Percentiles rank a stretch among this genome's conserved stretches.
phyloP scores from a whole-genome alignment of 2,329 filamentous ascomycete species.

The Orbilia quercus region DNA sequence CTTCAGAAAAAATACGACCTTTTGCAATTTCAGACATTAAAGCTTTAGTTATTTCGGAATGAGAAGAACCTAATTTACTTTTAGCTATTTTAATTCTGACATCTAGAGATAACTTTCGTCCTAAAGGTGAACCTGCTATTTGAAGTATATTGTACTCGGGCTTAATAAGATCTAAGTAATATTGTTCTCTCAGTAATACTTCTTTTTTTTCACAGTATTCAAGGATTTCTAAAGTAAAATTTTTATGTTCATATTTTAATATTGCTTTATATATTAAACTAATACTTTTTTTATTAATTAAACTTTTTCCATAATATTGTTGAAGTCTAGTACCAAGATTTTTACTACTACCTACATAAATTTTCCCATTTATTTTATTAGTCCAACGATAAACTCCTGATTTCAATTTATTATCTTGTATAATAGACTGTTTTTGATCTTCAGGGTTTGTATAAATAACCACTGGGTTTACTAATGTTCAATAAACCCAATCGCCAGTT shows the following conservation, averaged over 20 bases:
- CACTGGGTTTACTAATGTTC: no score
- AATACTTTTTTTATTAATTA: conserved; percentile 12
- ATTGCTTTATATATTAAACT: conserved; percentile 22
- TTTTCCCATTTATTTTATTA: conserved; percentile 22
- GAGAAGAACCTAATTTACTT: no score
- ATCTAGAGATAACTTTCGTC: no score
- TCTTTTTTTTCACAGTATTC: conserved; percentile 12
- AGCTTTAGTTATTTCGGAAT: no score
- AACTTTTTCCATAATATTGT: conserved; percentile 27
- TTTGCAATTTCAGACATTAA: no score
- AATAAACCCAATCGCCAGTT: no score
- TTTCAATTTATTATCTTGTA: conserved; percentile 22
- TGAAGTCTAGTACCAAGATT: conserved; percentile 23
- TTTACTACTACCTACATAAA: conserved; percentile 25
- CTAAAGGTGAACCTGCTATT: no score
- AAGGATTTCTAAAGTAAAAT: conserved; percentile 14
- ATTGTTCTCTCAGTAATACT: conserved; percentile 11
- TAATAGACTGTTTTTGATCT: conserved; percentile 12
- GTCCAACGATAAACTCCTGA: conserved; percentile 14
- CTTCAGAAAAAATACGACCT: no score
- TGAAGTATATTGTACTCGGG: no score
- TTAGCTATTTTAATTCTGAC: no score
- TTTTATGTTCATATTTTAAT: conserved; percentile 13
- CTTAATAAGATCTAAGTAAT: background rate
- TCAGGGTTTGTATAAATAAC: conserved; percentile 25